phyloP scores from a whole-genome alignment of 495 filamentous ascomycete species.

The Tetracladium setigerum region DNA sequence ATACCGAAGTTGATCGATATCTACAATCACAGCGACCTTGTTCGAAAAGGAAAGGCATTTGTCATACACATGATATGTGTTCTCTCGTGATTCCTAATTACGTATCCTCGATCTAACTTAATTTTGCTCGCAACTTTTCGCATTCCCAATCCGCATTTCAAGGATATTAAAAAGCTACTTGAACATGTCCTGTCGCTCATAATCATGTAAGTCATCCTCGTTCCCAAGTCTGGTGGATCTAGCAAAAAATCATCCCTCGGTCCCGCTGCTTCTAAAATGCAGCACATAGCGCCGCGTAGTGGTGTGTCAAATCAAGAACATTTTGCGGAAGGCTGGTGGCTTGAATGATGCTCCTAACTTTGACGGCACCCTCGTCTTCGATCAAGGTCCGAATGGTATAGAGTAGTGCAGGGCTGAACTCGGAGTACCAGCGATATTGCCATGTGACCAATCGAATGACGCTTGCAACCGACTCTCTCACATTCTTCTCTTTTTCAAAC shows the following conservation, averaged over 20 bases:
- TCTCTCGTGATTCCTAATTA: no score
- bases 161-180: no score
- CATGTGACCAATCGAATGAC: conserved; percentile 87
- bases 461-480: conserved; percentile 65
- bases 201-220: no score
- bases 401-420: conserved; percentile 91
- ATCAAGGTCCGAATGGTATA: conserved; percentile 84
- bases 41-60: no score
- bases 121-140: no score
- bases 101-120: no score
- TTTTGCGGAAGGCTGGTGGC: conserved; percentile 88
- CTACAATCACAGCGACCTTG: no score
- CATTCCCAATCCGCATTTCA: no score
- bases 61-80: no score
- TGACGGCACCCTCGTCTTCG: conserved; percentile 95
- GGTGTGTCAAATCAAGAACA: conserved; percentile 89
- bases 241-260: conserved; percentile 55
- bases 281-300: conserved; percentile 90
- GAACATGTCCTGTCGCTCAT: no score
- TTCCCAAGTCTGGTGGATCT: no score
- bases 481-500: conserved; percentile 61
- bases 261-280: conserved; percentile 92
- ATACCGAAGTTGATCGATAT: no score
- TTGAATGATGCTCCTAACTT: conserved; percentile 94
- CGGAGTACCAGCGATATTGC: conserved; percentile 99